Evolutionary conservation across 768 basidiomycete genomes (phyloP), one percentile per base, ranked within the genome.

Genomic region (Lanmaoa rubissima): DNA sequence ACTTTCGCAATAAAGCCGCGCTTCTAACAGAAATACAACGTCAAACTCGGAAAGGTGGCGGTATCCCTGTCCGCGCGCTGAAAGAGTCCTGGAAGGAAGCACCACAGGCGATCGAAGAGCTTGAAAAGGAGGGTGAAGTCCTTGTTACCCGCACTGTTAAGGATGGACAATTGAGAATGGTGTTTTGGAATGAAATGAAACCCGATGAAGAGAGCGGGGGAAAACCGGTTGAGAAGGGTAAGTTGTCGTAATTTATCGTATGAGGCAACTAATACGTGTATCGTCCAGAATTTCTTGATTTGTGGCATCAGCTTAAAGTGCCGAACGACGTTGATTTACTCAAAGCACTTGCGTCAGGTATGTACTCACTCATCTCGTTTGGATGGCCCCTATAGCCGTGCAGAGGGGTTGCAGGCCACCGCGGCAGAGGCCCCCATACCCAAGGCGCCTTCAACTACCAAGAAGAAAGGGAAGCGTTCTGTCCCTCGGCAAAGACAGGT

Each of bases 1-100:
- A 86, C 55, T 90, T 96, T 62, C 82, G 87, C 31, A 92, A 85
- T 65, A 94, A 94, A 75, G 86, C 85, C 4, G 84, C 92, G 0
- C 78, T 96, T 4, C 73, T 96, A 16, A 88, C 85, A 0, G 90
- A 95, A 69, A 92, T 97, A 38, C 90, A 93, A 66, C 85, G 89
- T 1, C 85, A 90, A 63, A 90, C 90, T 2, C 84, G 86, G 31
- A 87, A 87, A 62, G 92, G 92, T 12, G 88, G 91, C 3, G 93
- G 93, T 4, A 84, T 96, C 32, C 83, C 91, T 14, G 87, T 96
- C 32, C 84, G 91, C 19, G 80, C 85, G 1, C 75, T 97, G 41
- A 93, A 94, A 66, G 93, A 96, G 69, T 88, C 90, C 14, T 97
- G 94, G 92, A 89, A 91, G 63, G 90, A 91, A 61, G 90, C 93